Percentiles rank a stretch among this genome's conserved stretches.
Evolutionary conservation across 192 early-diverging fungal genomes (phyloP).

Genomic region (Dissophora globulifera): DNA sequence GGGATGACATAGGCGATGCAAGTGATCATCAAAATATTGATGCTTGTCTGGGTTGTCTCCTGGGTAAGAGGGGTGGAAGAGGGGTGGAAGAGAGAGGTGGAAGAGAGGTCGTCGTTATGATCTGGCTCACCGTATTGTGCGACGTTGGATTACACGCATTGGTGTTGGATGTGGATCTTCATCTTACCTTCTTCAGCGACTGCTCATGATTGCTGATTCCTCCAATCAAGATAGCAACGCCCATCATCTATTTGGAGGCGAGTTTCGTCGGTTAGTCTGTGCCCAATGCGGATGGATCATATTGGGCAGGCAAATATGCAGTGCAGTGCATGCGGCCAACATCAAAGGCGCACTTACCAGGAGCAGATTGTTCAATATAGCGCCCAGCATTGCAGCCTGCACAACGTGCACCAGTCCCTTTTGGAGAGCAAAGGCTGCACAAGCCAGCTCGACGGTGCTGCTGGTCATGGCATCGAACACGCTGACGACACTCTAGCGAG

Average conservation of each 20-base stretch:
- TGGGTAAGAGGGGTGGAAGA: background rate
- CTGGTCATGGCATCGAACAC: slow-evolving; percentile 55
- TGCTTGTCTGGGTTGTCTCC: slow-evolving; percentile 38
- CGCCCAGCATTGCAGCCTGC: slow-evolving; percentile 78
- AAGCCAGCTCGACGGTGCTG: slow-evolving; percentile 52
- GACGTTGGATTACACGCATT: too few relatives aligned
- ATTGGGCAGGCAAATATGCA: too few relatives aligned
- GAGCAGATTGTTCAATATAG: slow-evolving; percentile 91
- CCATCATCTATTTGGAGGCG: slow-evolving; percentile 22
- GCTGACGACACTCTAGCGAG: slow-evolving; percentile 47
- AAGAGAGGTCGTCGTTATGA: background rate
- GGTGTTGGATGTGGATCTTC: background rate
- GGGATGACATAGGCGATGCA: slow-evolving; percentile 42
- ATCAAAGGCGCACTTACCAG: too few relatives aligned
- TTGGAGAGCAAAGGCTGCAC: slow-evolving; percentile 40
- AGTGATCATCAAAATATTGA: slow-evolving; percentile 38
- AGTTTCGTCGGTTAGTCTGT: too few relatives aligned
- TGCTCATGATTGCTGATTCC: slow-evolving; percentile 30
- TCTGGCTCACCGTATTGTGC: too few relatives aligned
- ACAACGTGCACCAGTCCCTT: slow-evolving; percentile 47
- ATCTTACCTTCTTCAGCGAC: slow-evolving; percentile 31
- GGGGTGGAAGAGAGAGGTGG: background rate
- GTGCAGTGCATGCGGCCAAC: too few relatives aligned
- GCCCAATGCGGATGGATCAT: too few relatives aligned
- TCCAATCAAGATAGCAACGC: slow-evolving; percentile 32